Evolutionary conservation across 2,329 filamentous ascomycete genomes (phyloP).

Genomic region (Exophiala alcalophila): DNA sequence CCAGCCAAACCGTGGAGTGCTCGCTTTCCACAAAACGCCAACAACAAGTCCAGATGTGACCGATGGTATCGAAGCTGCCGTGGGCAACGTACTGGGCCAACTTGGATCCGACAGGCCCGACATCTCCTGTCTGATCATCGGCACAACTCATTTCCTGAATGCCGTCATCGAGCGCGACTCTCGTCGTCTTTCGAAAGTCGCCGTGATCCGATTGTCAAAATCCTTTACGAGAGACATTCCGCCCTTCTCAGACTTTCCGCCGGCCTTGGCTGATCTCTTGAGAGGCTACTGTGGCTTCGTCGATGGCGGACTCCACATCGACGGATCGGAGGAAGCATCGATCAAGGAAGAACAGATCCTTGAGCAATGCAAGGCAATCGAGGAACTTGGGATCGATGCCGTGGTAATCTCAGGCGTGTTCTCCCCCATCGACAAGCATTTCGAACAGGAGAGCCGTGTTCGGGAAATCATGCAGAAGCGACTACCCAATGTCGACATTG

Average conservation of each 20-base stretch:
- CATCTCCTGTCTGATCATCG: no score
- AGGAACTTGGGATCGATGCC: slow-evolving; percentile 37
- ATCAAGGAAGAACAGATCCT: slow-evolving; percentile 42
- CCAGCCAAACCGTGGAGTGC: slow-evolving; percentile 32
- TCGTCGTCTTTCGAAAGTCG: no score
- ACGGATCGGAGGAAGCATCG: slow-evolving; percentile 42
- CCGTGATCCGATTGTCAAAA: no score
- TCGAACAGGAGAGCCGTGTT: slow-evolving; percentile 42
- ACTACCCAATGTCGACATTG: slow-evolving; percentile 39
- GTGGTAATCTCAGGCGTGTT: slow-evolving; percentile 49
- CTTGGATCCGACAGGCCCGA: no score
- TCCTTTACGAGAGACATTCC: no score
- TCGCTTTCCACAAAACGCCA: slow-evolving; percentile 37
- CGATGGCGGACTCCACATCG: slow-evolving; percentile 49
- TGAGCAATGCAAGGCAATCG: slow-evolving; percentile 36
- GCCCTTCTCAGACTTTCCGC: no score
- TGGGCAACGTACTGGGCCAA: slow-evolving; percentile 38
- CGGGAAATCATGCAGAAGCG: slow-evolving; percentile 39
- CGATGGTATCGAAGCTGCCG: slow-evolving; percentile 39
- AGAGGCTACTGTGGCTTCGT: slow-evolving; percentile 49
- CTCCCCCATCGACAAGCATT: slow-evolving; percentile 45
- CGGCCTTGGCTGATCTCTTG: no score
- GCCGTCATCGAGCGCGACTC: no score
- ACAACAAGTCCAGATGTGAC: slow-evolving; percentile 45
- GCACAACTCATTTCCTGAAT: no score